Conservation (phyloP, 768 basidiomycete genomes). For the Kockovaella imperatae region DNA sequence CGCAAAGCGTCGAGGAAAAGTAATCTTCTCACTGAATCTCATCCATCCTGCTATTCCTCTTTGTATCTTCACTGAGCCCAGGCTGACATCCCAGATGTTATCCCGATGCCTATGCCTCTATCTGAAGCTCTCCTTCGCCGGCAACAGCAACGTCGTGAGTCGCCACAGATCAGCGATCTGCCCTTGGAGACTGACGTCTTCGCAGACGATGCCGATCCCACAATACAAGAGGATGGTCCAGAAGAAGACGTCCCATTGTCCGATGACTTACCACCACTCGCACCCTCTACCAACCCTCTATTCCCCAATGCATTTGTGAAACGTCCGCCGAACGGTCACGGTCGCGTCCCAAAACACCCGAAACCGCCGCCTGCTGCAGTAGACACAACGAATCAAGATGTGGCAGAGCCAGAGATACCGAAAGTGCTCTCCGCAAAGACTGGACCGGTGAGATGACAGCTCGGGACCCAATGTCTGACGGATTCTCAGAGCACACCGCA, state of each 20-base stretch:
- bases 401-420: conserved; percentile 12
- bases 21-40: conserved; percentile 45
- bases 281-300: conserved; percentile 33
- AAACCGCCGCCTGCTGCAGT: neutral
- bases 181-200: no score
- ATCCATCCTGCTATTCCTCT: neutral
- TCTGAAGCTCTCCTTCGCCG: conserved; percentile 34
- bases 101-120: conserved; percentile 36
- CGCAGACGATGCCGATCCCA: conserved; percentile 29
- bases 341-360: conserved; percentile 26
- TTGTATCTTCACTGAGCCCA: neutral
- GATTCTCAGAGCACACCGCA: conserved; percentile 12
- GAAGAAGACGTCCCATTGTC: conserved; percentile 2
- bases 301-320: conserved; percentile 37
- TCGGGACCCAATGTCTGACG: neutral
- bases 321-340: conserved; percentile 29
- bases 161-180: neutral
- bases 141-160: conserved; percentile 23
- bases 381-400: no score
- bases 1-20: conserved; percentile 18
- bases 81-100: conserved; percentile 28
- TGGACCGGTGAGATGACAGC: conserved; percentile 14
- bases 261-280: conserved; percentile 27
- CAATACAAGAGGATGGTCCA: conserved; percentile 15
- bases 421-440: conserved; percentile 21